Conservation (phyloP, 768 basidiomycete species). For the Cubamyces sp. region DNA sequence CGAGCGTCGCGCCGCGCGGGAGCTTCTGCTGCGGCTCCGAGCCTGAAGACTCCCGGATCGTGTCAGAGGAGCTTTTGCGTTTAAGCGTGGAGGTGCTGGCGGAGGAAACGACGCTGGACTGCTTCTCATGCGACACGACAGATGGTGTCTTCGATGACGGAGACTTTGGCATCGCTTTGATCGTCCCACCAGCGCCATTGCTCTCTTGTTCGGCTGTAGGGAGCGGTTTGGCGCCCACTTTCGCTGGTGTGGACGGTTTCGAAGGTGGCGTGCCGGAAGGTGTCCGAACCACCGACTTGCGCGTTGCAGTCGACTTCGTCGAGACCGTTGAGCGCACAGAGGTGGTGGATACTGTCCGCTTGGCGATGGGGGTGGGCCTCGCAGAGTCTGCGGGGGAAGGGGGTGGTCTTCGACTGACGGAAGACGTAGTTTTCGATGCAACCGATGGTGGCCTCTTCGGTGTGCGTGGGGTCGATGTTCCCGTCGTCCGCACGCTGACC, state of each 20-base stretch:
- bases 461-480: constrained; percentile 26
- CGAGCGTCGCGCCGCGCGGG: constrained; percentile 72
- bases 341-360: constrained; percentile 32
- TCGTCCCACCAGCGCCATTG: constrained; percentile 8
- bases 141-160: not conserved
- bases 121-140: constrained; percentile 26
- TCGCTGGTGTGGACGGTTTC: constrained; percentile 3
- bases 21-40: constrained; percentile 16
- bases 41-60: constrained; percentile 32
- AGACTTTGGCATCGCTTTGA: constrained; percentile 25
- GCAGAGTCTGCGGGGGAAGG: constrained; percentile 26
- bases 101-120: constrained; percentile 31
- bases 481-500: constrained; percentile 35
- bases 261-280: constrained; percentile 5
- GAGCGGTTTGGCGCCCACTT: constrained; percentile 14
- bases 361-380: constrained; percentile 23
- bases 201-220: constrained; percentile 18
- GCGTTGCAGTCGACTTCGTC: constrained; percentile 20
- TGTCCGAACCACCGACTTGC: constrained; percentile 11
- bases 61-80: constrained; percentile 44
- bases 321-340: constrained; percentile 35
- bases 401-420: constrained; percentile 24
- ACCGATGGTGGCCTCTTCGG: constrained; percentile 30
- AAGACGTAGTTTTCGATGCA: constrained; percentile 30
- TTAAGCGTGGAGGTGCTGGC: constrained; percentile 39